Evolutionary conservation across 331 rosid species (phyloP), one percentile per base, ranked within the genome.

Genomic region (Cydonia oblonga): DNA sequence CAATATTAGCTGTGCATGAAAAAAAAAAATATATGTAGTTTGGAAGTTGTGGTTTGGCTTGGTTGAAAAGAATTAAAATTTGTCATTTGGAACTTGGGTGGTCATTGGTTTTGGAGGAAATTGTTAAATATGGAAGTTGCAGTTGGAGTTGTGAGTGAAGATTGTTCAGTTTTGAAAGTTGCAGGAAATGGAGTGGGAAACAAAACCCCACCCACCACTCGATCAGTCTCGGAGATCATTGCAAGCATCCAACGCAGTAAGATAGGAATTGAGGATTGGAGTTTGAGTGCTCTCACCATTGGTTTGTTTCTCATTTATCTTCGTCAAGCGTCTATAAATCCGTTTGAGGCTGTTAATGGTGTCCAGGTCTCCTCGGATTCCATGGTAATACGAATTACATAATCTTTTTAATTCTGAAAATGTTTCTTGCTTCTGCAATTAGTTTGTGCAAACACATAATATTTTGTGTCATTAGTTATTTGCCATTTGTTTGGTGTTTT

Each of bases 251-350:
- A 91, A 79, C 85, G 82, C 72, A 89, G 92, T 85, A 91, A 91
- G 84, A 84, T 81, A 69, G 97, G 97, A 65, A 84, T 95, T 63
- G 85, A 85, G 70, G 99, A 89, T 83, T 95, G 97, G 97, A 95
- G 90, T 76, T 86, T 95, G 89, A 87, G 96, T 72, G 97, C 89
- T 83, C 97, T 95, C 72, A 91, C 99, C 1, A 57, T 91, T 70
- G 99, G 96, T 73, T 76, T 91, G 73, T 95, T 84, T 82, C 90
- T 95, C 75, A 81, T 95, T 24, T 95, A 95, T 83, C 97, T 95
- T 72, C 92, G 92, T 66, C 99, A 91, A 84, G 92, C 96, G 10
- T 87, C 97, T 59, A 67, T 81, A 28, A 82, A 85, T 85, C 82
- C 84, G 28, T 78, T 77, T 72, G 90, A 90, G 81, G 90, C 86